Evolutionary conservation across 345 rosid genomes (phyloP).

Genomic region (Ceriops decandra): DNA sequence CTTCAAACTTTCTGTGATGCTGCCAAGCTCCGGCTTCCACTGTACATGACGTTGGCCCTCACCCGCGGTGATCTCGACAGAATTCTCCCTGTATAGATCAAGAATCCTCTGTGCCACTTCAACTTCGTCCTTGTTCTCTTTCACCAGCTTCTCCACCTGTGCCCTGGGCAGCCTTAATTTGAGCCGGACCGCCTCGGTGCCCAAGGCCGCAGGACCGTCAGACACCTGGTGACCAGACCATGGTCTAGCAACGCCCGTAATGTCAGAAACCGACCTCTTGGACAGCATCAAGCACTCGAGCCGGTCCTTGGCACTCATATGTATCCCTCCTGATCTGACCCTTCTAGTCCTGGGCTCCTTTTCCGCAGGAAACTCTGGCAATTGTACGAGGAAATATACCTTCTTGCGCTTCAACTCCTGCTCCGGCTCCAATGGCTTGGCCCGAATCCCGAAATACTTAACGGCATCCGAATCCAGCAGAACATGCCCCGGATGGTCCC

Average conservation of each 20-base stretch:
- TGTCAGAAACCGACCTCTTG: slow-evolving; percentile 20
- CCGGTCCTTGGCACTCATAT: slow-evolving; percentile 23
- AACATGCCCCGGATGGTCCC: slow-evolving; percentile 22
- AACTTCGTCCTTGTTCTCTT: slow-evolving; percentile 15
- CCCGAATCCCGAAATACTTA: slow-evolving; percentile 22
- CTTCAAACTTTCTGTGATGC: slow-evolving; percentile 12
- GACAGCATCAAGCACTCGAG: slow-evolving; percentile 24
- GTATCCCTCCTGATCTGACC: slow-evolving; percentile 17
- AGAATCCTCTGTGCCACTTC: slow-evolving; percentile 24
- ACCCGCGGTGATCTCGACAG: background rate
- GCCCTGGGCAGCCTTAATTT: slow-evolving; percentile 24
- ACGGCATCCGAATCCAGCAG: slow-evolving; percentile 23
- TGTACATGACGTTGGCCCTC: background rate
- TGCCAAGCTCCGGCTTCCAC: slow-evolving; percentile 23
- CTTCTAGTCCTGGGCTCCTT: slow-evolving; percentile 9
- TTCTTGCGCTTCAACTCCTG: slow-evolving; percentile 16
- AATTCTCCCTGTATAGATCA: slow-evolving; percentile 20
- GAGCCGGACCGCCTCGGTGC: slow-evolving; percentile 1
- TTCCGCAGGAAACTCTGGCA: slow-evolving; percentile 15
- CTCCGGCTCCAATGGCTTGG: slow-evolving; percentile 16
- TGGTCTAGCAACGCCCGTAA: background rate
- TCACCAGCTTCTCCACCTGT: slow-evolving; percentile 16
- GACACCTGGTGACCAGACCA: background rate
- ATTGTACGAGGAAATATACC: slow-evolving; percentile 18
- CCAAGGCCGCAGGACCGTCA: background rate